Base-by-base conservation (phyloP, 306 rosid genomes). In the Fagus crenata region DNA sequence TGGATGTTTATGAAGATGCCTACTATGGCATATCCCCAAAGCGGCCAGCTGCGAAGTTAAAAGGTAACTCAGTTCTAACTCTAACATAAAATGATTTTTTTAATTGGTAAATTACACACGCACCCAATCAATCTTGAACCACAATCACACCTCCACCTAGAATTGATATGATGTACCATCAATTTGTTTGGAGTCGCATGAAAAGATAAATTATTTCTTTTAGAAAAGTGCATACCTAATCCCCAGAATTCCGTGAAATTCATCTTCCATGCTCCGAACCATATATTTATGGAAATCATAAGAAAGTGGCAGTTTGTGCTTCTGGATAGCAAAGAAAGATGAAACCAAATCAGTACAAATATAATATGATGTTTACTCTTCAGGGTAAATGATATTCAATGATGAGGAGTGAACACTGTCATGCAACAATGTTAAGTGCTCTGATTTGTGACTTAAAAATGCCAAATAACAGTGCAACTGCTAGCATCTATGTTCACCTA, bases 191-290 rank as follows among this genome's bases (percentile, higher is more conserved):
- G 22, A 54, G 53, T 58, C 43, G 75, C 7, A 67, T 53, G 32
- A 69, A 53, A 55, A 32, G 5, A 1, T 2, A 61, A 56, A 4
- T 74, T 54, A 83, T 69, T n/a, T 67, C 35, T 67, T 78, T 68
- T 46, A 77, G 60, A 61, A 65, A 73, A 46, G 53, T 76, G 77
- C 81, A 49, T 76, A 92, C 98, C 98, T 95, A 80, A 95, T 92
- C 77, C 97, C 97, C n/a, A 95, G 93, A 82, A 95, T 92, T 61
- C 87, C 98, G 14, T 95, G 94, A 80, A 95, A 87, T 82, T 95
- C 98, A 77, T 95, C 98, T 85, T 95, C 98, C 98, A 95, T 95
- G 82, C 98, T 95, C 81, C 97, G 88, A 73, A 92, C 96, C 89
- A 95, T 89, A 75, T 90, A 95, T 37, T 86, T 85, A 80, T 95